Conservation (phyloP, 805 yeast genomes). For the Spathaspora gorwiae region DNA sequence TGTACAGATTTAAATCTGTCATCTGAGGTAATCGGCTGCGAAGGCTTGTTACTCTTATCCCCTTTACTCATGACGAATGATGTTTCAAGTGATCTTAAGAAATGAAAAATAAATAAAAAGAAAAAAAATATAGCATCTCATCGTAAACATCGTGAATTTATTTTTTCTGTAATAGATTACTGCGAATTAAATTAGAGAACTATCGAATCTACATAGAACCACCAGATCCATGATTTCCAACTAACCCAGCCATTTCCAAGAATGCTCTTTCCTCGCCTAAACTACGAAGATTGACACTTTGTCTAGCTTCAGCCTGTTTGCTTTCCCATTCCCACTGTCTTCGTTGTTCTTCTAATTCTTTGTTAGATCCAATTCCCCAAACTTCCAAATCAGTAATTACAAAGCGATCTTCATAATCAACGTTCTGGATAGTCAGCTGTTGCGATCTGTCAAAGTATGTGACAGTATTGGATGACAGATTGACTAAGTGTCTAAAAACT, state of each 20-base stretch:
- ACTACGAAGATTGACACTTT: constrained; percentile 58
- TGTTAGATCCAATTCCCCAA: constrained; percentile 84
- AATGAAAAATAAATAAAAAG: not conserved
- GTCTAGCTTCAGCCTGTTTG: constrained; percentile 75
- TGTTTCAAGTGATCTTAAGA: not conserved
- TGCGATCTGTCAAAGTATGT: constrained; percentile 23
- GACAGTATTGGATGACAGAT: constrained; percentile 15
- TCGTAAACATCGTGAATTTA: not conserved
- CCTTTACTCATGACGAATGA: not conserved
- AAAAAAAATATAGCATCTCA: not conserved
- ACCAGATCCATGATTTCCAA: constrained; percentile 44
- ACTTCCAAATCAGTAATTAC: constrained; percentile 75
- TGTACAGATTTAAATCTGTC: constrained; percentile 75
- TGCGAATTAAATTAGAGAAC: not conserved
- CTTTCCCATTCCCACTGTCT: constrained; percentile 90
- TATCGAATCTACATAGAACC: constrained; percentile 14
- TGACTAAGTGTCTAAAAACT: constrained; percentile 64
- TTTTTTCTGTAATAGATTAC: not conserved
- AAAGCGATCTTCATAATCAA: constrained; percentile 64
- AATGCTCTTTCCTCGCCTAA: constrained; percentile 81
- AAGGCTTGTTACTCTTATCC: constrained; percentile 4
- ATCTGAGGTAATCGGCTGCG: constrained; percentile 49
- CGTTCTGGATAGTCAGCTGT: constrained; percentile 10
- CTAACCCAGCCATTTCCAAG: constrained; percentile 74
- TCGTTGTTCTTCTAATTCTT: constrained; percentile 72